Evolutionary conservation across 2,329 filamentous ascomycete species (phyloP), one percentile per base, ranked within the genome.

Genomic region (Didymella segeticola): DNA sequence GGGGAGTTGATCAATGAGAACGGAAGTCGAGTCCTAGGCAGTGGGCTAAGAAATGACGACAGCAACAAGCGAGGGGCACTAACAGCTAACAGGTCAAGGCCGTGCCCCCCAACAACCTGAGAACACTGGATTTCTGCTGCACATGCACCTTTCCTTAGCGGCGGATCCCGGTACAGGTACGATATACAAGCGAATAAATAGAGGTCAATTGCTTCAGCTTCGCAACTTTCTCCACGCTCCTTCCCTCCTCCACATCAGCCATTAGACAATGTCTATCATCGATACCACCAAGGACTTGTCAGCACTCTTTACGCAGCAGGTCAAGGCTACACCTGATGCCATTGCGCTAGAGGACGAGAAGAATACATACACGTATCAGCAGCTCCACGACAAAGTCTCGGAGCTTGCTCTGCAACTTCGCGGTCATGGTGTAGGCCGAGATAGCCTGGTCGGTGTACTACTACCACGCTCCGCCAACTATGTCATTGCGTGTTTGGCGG

Each of bases 401-500:
- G 76, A 78, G n/a, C 83, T 93, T 51, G 83, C 88, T 50, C 77
- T 80, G 63, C 83, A 82, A 38, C 82, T 93, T 43, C 87, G 86
- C 36, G 74, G 78, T 48, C 82, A 87, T 75, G 88, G 89, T 36
- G 89, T 93, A 48, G 83, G 85, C 51, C 86, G 89, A 54, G 89
- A 93, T 73, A 82, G 81, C 61, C 81, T 91, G 15, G 89, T 93
- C 26, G 90, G 90, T 47, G 86, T 93, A 34, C 81, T 93, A 46
- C 82, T 93, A 68, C 87, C 86, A 50, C 86, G 89, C 48, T 90
- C 88, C 70, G 88, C 89, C 42, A 83, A 91, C 75, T 91, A 93
- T 74, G 88, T 93, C 56, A 86, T 93, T 72, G 86, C 89, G 14
- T 91, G 88, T 68, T 79, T 93, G 46, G 90, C 90, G 22, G 86